Evolutionary conservation across 331 rosid species (phyloP).

Genomic region (Malus hybrid): DNA sequence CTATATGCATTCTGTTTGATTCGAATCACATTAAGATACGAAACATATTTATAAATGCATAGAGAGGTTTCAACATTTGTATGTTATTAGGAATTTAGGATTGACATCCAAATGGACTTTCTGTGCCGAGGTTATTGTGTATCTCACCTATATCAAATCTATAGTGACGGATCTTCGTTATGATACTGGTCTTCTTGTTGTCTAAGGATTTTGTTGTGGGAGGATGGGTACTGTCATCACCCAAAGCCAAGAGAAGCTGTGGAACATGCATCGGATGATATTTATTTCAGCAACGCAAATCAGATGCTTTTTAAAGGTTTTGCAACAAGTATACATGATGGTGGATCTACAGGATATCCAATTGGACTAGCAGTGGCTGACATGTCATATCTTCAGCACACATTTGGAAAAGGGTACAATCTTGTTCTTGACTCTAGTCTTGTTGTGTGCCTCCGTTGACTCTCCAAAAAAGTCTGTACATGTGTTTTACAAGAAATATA

Average conservation of each 20-base stretch:
- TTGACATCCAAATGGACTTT: not conserved
- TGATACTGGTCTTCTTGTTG: conserved; percentile 15
- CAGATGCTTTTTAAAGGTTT: conserved; percentile 25
- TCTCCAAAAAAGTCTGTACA: not conserved
- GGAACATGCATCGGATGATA: conserved; percentile 24
- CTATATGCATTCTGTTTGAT: not conserved
- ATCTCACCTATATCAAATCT: not conserved
- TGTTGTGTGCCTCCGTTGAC: not conserved
- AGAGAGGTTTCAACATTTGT: not conserved
- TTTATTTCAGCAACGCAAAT: conserved; percentile 17
- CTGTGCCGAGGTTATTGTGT: not conserved
- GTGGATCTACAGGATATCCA: conserved; percentile 33
- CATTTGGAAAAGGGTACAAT: conserved; percentile 74
- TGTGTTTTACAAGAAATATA: not conserved
- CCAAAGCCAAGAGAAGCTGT: conserved; percentile 29
- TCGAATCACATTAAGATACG: not conserved
- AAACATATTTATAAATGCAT: not conserved
- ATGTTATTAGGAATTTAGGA: not conserved
- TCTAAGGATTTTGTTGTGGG: conserved; percentile 78
- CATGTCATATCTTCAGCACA: conserved; percentile 54
- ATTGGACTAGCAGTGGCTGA: conserved; percentile 45
- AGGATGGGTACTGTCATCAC: conserved; percentile 52
- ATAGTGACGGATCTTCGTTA: not conserved
- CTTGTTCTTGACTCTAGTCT: conserved; percentile 10
- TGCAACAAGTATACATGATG: conserved; percentile 13